Evolutionary conservation across 192 early-diverging fungal species (phyloP).

Genomic region (Hyaloraphidium curvatum): DNA sequence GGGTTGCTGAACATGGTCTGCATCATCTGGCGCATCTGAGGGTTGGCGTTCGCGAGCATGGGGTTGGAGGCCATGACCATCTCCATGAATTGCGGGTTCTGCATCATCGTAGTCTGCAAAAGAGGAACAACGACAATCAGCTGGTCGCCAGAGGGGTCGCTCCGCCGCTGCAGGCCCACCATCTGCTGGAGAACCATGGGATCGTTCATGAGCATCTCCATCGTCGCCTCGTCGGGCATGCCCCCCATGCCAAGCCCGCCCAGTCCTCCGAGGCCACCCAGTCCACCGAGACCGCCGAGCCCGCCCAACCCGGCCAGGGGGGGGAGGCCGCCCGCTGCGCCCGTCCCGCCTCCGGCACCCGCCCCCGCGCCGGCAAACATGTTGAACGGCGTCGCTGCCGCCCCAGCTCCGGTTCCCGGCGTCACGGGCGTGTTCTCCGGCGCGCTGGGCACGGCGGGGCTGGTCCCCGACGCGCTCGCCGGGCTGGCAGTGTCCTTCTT

Average conservation of each 20-base stretch:
- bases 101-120: constrained; percentile 12
- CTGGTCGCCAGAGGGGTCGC: not conserved
- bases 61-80: constrained; percentile 70
- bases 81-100: constrained; percentile 74
- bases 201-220: constrained; percentile 57
- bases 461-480: not conserved
- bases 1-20: constrained; percentile 73
- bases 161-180: constrained; percentile 17
- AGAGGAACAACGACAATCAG: not conserved
- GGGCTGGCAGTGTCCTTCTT: not conserved
- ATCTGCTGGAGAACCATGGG: constrained; percentile 69
- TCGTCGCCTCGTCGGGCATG: constrained; percentile 11
- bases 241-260: constrained; percentile 22
- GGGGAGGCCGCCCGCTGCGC: not conserved
- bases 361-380: not conserved
- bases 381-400: not conserved
- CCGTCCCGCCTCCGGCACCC: not conserved
- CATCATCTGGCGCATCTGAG: constrained; percentile 72
- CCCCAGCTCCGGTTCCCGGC: not conserved
- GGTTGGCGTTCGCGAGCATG: constrained; percentile 52
- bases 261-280: constrained; percentile 25
- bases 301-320: constrained; percentile 14
- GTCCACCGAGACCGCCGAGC: constrained; percentile 39
- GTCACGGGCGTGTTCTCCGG: not conserved
- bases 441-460: not conserved